phyloP scores from a whole-genome alignment of 2,329 filamentous ascomycete genomes.

The Clarireedia hainanense region DNA sequence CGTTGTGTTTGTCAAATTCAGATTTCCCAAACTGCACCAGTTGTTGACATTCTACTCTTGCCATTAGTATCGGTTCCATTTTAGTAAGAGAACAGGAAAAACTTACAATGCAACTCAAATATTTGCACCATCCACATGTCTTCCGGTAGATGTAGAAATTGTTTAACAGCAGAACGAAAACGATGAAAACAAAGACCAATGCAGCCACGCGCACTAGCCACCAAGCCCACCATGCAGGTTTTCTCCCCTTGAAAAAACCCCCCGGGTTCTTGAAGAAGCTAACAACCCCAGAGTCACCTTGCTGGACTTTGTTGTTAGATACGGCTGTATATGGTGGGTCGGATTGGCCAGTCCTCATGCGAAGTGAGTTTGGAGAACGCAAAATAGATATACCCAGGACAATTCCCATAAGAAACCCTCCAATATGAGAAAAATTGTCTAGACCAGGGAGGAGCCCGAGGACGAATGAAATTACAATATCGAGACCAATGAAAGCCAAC shows the following conservation, averaged over 20 bases:
- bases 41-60: slow-evolving; percentile 67
- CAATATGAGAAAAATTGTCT: slow-evolving; percentile 97
- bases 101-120: slow-evolving; percentile 86
- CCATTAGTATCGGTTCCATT: slow-evolving; percentile 13
- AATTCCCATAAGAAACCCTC: slow-evolving; percentile 88
- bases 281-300: slow-evolving; percentile 22
- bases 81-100: not conserved
- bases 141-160: slow-evolving; percentile 81
- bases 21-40: slow-evolving; percentile 49
- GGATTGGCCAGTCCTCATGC: slow-evolving; percentile 63
- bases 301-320: slow-evolving; percentile 32
- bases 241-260: slow-evolving; percentile 85
- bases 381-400: slow-evolving; percentile 79
- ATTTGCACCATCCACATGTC: slow-evolving; percentile 88
- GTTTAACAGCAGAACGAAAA: slow-evolving; percentile 78
- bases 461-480: slow-evolving; percentile 84
- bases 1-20: slow-evolving; percentile 14
- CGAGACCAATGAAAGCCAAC: slow-evolving; percentile 76
- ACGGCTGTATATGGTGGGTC: slow-evolving; percentile 65
- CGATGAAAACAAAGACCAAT: slow-evolving; percentile 71
- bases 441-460: slow-evolving; percentile 84
- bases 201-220: slow-evolving; percentile 78
- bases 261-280: slow-evolving; percentile 53
- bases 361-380: slow-evolving; percentile 76
- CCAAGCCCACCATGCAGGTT: slow-evolving; percentile 95